These are phyloP conservation scores for Licmophora abbreviata DNA, from an alignment of 108 stramenopile genomes.

Conservation along the genomic window DNA sequence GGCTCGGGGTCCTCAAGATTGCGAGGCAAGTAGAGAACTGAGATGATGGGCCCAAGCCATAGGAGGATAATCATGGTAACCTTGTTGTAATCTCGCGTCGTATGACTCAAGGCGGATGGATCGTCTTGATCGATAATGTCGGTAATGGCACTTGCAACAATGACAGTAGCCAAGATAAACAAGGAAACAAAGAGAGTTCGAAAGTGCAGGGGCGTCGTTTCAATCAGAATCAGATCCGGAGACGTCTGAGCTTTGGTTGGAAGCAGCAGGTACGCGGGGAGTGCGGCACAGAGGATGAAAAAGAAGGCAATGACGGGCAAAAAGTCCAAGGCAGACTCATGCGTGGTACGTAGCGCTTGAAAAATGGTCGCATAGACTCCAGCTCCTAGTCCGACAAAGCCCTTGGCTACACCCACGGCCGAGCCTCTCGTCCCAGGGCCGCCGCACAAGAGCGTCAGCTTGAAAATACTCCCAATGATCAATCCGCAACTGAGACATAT, in stretches of 20 bases:
- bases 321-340: constrained; percentile 42
- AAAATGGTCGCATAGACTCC: constrained; percentile 57
- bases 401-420: constrained; percentile 81
- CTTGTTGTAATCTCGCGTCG: constrained; percentile 32
- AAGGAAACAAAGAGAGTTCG: neutral
- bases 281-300: constrained; percentile 39
- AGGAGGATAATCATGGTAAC: constrained; percentile 38
- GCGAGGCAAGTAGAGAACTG: constrained; percentile 29
- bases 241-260: too few relatives aligned
- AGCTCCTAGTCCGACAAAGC: constrained; percentile 73
- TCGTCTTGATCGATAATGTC: too few relatives aligned
- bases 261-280: constrained; percentile 52
- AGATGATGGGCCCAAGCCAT: constrained; percentile 61
- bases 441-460: constrained; percentile 59
- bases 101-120: too few relatives aligned
- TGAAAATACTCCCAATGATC: constrained; percentile 75
- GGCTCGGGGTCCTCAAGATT: neutral
- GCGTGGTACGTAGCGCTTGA: constrained; percentile 31
- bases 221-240: too few relatives aligned
- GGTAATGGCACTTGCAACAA: constrained; percentile 1
- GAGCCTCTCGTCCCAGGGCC: constrained; percentile 66
- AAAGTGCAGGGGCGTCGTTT: neutral
- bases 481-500: constrained; percentile 66
- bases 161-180: neutral
- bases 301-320: constrained; percentile 73